These are phyloP conservation scores for Pichia cactophila DNA, from an alignment of 1,139 yeast species.

Conservation along the genomic window DNA sequence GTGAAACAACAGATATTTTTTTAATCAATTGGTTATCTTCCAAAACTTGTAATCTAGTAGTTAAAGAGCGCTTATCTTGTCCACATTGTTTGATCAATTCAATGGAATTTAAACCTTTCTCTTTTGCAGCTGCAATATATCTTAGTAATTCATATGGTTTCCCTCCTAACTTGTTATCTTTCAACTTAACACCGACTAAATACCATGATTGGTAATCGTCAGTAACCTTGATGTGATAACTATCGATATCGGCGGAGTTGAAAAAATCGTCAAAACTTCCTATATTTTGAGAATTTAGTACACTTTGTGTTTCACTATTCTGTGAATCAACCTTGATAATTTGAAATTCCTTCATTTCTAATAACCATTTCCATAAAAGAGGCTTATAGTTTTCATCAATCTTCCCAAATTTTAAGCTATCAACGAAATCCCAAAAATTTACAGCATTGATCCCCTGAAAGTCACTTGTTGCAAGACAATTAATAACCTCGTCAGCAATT, in stretches of 20 bases:
- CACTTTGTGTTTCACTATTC: background rate
- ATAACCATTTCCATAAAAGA: constrained; percentile 31
- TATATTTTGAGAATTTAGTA: background rate
- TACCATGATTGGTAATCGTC: constrained; percentile 35
- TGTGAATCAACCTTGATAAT: background rate
- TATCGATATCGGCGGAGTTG: constrained; percentile 1
- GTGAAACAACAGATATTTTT: constrained; percentile 27
- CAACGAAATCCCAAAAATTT: constrained; percentile 29
- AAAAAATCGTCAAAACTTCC: constrained; percentile 8
- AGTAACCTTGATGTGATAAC: constrained; percentile 27
- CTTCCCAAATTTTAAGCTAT: constrained; percentile 10
- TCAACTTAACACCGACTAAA: constrained; percentile 35
- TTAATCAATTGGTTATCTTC: constrained; percentile 42
- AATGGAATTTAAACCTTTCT: constrained; percentile 50
- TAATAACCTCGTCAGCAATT: constrained; percentile 26
- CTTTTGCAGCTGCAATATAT: constrained; percentile 47
- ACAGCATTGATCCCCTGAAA: constrained; percentile 25
- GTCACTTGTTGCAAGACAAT: constrained; percentile 28
- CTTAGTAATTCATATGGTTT: constrained; percentile 37
- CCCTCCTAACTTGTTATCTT: constrained; percentile 35
- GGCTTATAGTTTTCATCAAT: constrained; percentile 26
- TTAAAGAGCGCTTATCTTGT: constrained; percentile 68
- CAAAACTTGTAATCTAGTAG: constrained; percentile 51
- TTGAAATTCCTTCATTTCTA: constrained; percentile 15
- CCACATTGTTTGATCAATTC: constrained; percentile 48